phyloP scores from a whole-genome alignment of 208 protist genomes.

The Acanthamoeba sp. region DNA sequence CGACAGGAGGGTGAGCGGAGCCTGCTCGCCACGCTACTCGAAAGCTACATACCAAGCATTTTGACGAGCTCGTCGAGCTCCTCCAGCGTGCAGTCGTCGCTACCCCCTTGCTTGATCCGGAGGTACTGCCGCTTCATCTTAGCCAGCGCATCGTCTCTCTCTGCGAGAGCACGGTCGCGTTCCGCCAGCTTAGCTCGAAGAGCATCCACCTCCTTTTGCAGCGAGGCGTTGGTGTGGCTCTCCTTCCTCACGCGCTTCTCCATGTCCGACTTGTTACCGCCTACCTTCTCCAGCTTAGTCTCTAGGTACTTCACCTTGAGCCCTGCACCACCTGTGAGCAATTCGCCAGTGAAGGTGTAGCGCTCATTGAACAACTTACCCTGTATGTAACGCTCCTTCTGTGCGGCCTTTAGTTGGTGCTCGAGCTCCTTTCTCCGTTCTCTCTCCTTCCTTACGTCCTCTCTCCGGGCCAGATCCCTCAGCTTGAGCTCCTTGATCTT shows the following conservation, averaged over 20 bases:
- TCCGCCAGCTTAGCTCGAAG: not conserved
- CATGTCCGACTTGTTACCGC: conserved; percentile 1
- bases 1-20: not conserved
- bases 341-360: no score
- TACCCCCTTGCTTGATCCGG: conserved; percentile 4
- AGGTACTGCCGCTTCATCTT: not conserved
- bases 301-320: conserved; percentile 47
- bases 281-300: conserved; percentile 60
- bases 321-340: not conserved
- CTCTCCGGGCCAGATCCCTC: not conserved
- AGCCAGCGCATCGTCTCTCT: not conserved
- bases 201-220: conserved; percentile 16
- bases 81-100: conserved; percentile 32
- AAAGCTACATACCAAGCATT: not conserved
- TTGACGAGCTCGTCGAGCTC: conserved; percentile 6
- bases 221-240: not conserved
- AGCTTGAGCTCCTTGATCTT: conserved; percentile 55
- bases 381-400: conserved; percentile 60
- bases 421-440: conserved; percentile 10
- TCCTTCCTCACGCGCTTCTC: conserved; percentile 29
- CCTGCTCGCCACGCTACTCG: not conserved
- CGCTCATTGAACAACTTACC: not conserved
- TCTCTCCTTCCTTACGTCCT: not conserved
- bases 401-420: not conserved
- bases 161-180: not conserved